Evolutionary conservation across 768 basidiomycete species (phyloP).

Genomic region (Tricholoma matsutake): DNA sequence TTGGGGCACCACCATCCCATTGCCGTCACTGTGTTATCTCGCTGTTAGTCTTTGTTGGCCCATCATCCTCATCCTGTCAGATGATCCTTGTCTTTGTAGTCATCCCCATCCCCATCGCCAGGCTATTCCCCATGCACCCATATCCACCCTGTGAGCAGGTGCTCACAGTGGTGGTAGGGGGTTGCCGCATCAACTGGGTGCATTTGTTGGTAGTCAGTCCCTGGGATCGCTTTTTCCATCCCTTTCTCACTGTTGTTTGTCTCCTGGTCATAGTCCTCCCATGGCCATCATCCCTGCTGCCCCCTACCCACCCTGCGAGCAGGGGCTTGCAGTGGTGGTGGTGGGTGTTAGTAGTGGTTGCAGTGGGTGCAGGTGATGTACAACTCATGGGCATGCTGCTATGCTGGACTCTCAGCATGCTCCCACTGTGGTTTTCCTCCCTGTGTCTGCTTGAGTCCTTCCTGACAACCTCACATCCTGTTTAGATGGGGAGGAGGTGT

Average conservation of each 20-base stretch:
- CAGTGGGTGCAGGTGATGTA: not conserved
- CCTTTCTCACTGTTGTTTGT: too few species aligned
- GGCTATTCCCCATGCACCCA: not conserved
- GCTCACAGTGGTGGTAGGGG: not conserved
- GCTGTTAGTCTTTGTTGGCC: not conserved
- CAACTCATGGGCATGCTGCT: not conserved
- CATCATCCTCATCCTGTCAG: not conserved
- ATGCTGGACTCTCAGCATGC: not conserved
- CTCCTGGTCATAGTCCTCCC: too few species aligned
- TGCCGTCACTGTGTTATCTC: not conserved
- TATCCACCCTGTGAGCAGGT: too few species aligned
- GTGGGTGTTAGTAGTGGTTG: conserved; percentile 48
- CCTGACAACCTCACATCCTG: too few species aligned
- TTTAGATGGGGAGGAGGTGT: not conserved
- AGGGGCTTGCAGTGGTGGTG: conserved; percentile 67
- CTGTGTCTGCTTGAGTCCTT: not conserved
- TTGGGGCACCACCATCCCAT: not conserved
- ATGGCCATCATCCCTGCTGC: too few species aligned
- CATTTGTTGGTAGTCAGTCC: not conserved
- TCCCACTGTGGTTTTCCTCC: not conserved
- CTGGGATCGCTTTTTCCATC: not conserved
- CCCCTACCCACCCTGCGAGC: too few species aligned
- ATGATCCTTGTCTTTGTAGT: not conserved
- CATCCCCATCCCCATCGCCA: not conserved
- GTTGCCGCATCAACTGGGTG: not conserved